A percentile compares a stretch with the other conserved stretches of the same genome.
phyloP scores from a whole-genome alignment of 176 grass and related monocot genomes.

The Chloris gayana region DNA sequence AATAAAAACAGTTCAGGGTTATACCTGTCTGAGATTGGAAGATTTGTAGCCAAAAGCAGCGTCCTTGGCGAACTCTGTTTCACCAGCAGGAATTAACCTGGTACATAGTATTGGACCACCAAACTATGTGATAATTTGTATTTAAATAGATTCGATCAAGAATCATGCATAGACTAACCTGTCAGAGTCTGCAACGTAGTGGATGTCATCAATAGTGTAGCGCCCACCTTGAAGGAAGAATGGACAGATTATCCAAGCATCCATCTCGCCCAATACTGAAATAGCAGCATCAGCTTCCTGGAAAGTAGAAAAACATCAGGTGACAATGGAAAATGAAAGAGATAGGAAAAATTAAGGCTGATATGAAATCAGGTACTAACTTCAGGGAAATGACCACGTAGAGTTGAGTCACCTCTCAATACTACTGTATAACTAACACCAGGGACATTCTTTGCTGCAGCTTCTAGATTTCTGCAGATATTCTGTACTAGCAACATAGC shows the following conservation, averaged over 20 bases:
- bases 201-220: conserved; percentile 89
- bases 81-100: conserved; percentile 92
- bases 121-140: conserved; percentile 37
- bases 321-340: conserved; percentile 38
- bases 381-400: conserved; percentile 94
- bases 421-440: conserved; percentile 90
- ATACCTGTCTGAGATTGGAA: conserved; percentile 98
- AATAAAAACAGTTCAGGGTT: neutral
- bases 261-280: conserved; percentile 96
- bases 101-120: conserved; percentile 34
- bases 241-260: conserved; percentile 99
- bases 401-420: conserved; percentile 93
- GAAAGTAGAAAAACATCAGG: conserved; percentile 30
- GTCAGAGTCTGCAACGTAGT: conserved; percentile 86
- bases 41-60: conserved; percentile 95
- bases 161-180: conserved; percentile 61
- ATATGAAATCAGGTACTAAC: conserved; percentile 43
- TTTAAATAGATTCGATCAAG: conserved; percentile 29
- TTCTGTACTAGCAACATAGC: conserved; percentile 70
- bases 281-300: conserved; percentile 94
- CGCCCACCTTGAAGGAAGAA: conserved; percentile 98
- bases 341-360: neutral
- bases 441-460: conserved; percentile 71
- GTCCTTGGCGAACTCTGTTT: conserved; percentile 97
- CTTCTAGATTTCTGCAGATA: conserved; percentile 88